These are phyloP conservation scores for Serendipita sp. DNA, from an alignment of 768 basidiomycete genomes.

Conservation along the genomic window DNA sequence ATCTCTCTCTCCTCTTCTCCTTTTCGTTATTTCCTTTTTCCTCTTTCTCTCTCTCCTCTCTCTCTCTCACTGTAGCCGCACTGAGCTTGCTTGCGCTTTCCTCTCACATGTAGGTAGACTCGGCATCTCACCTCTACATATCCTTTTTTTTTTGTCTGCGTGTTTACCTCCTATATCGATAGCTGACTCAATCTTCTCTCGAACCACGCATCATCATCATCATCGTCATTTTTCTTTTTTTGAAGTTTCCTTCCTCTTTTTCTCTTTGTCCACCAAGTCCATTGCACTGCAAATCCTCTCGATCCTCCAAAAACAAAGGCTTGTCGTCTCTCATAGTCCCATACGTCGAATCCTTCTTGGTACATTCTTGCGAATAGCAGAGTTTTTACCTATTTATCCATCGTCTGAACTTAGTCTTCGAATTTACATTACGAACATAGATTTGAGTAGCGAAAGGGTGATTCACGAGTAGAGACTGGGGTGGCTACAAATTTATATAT, in stretches of 20 bases:
- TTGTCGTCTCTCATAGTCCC: no score
- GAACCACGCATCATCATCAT: not conserved
- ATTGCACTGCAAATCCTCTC: no score
- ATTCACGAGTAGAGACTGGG: no score
- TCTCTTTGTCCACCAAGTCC: conserved; percentile 9
- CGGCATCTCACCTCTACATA: conserved; percentile 4
- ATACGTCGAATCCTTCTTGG: no score
- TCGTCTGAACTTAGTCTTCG: no score
- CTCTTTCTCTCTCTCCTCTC: conserved; percentile 5
- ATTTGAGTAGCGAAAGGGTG: no score
- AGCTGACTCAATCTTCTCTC: conserved; percentile 18
- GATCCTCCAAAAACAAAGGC: no score
- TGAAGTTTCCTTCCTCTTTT: conserved; percentile 19
- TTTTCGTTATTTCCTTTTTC: conserved; percentile 12
- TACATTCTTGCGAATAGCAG: no score
- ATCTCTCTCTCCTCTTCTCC: conserved; percentile 10
- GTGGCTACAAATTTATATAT: no score
- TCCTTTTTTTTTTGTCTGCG: conserved; percentile 11
- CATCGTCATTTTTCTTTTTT: conserved; percentile 12
- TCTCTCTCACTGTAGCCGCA: conserved; percentile 2
- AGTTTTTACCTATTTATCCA: no score
- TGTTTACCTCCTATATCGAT: conserved; percentile 16
- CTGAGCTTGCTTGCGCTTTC: not conserved
- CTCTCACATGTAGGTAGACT: not conserved
- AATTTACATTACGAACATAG: no score